phyloP scores from a whole-genome alignment of 805 yeast genomes.

The Saccharomycopsis fibuligera region DNA sequence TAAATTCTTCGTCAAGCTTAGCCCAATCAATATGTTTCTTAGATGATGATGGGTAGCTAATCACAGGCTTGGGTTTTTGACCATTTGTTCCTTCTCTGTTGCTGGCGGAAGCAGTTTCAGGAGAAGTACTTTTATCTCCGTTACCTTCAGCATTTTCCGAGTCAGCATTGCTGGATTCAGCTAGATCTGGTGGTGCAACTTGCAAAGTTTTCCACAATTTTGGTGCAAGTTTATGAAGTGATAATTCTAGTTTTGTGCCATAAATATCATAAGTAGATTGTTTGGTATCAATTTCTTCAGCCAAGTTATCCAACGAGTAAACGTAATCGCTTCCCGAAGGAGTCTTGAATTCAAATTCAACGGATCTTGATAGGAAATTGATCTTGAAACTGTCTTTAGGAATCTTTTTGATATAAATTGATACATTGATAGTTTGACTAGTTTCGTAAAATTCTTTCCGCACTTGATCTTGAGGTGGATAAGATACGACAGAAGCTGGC shows the following conservation, averaged over 20 bases:
- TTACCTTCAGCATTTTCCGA: not conserved
- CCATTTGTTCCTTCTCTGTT: constrained; percentile 23
- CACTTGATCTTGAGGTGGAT: constrained; percentile 27
- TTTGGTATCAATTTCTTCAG: constrained; percentile 41
- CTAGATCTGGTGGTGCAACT: too few relatives aligned
- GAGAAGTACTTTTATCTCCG: not conserved
- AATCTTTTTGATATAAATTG: constrained; percentile 65
- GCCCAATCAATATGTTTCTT: constrained; percentile 67
- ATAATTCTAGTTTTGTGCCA: constrained; percentile 70
- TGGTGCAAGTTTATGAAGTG: constrained; percentile 40
- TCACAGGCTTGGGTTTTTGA: constrained; percentile 8
- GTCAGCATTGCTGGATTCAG: not conserved
- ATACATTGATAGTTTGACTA: constrained; percentile 46
- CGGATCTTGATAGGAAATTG: constrained; percentile 31
- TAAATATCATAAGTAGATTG: constrained; percentile 45
- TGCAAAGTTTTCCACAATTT: constrained; percentile 54
- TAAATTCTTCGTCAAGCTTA: constrained; percentile 39
- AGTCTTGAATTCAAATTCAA: constrained; percentile 42
- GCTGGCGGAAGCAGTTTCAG: constrained; percentile 22
- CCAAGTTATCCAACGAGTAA: constrained; percentile 50
- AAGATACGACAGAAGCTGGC: not conserved
- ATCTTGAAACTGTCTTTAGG: constrained; percentile 43
- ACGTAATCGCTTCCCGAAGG: constrained; percentile 48
- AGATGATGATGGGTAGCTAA: constrained; percentile 58
- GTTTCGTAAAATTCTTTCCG: constrained; percentile 75